Evolutionary conservation across 371 early-diverging fungal genomes (phyloP).

Genomic region (Syncephalastrum contaminatum): DNA sequence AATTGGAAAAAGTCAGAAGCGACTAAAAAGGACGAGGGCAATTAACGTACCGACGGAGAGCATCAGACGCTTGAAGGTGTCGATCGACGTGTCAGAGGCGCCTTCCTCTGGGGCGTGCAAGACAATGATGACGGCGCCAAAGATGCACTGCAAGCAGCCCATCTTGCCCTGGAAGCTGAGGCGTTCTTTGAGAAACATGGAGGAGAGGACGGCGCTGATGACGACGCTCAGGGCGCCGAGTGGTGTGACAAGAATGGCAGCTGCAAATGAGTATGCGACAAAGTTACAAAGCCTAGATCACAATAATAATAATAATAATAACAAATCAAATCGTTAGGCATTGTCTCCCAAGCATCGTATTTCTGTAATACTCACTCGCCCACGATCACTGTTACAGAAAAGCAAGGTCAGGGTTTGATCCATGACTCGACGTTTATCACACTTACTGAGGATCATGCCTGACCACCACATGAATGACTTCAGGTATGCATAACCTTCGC

Average conservation of each 20-base stretch:
- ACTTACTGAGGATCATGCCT: conserved; percentile 80
- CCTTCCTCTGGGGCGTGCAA: conserved; percentile 92
- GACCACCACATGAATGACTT: conserved; percentile 92
- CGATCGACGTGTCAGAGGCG: conserved; percentile 70
- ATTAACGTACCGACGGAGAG: conserved; percentile 65
- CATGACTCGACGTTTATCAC: background rate
- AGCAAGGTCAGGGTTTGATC: background rate
- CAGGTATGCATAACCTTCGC: conserved; percentile 83
- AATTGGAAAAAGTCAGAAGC: background rate
- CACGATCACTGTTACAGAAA: conserved; percentile 47
- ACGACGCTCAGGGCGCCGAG: conserved; percentile 86
- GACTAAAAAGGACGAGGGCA: background rate
- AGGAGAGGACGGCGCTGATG: conserved; percentile 85
- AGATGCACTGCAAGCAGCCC: conserved; percentile 88
- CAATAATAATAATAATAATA: too few relatives aligned
- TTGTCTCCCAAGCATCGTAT: too few relatives aligned
- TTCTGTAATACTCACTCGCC: conserved; percentile 55
- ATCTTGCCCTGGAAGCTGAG: conserved; percentile 83
- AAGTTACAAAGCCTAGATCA: conserved; percentile 68
- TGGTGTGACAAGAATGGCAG: conserved; percentile 92
- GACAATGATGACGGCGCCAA: conserved; percentile 90
- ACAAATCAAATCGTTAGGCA: too few relatives aligned
- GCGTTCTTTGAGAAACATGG: conserved; percentile 85
- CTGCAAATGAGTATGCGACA: conserved; percentile 88
- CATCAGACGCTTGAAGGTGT: conserved; percentile 75